A percentile compares a stretch with the other conserved stretches of the same genome.
These are phyloP conservation scores for Mrakia gelida DNA, from an alignment of 768 basidiomycete species.

Conservation along the genomic window DNA sequence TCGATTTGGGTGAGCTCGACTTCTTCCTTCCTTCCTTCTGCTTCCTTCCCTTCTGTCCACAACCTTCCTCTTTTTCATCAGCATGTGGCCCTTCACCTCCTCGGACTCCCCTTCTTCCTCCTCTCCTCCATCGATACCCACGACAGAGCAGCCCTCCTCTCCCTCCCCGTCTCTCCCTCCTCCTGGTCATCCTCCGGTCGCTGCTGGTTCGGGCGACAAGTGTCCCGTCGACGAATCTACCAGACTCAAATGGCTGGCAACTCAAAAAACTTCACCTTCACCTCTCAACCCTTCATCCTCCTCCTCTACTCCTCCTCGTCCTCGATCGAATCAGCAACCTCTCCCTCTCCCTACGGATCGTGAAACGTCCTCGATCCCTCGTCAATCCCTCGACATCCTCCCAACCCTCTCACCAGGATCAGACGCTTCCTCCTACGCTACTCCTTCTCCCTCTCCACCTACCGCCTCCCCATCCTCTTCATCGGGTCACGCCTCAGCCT, in stretches of 20 bases:
- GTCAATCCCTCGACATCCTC: constrained; percentile 39
- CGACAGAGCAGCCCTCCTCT: background rate
- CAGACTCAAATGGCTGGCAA: constrained; percentile 50
- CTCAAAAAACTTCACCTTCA: constrained; percentile 21
- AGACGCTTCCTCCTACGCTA: constrained; percentile 22
- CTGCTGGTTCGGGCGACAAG: constrained; percentile 36
- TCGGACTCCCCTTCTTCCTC: background rate
- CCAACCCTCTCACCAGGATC: constrained; percentile 11
- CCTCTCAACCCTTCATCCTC: constrained; percentile 31
- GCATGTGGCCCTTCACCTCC: constrained; percentile 8
- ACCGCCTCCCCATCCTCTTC: background rate
- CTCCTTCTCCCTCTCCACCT: constrained; percentile 22
- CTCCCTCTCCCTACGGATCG: constrained; percentile 61
- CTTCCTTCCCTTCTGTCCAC: background rate
- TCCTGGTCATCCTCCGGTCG: background rate
- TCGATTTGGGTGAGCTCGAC: background rate
- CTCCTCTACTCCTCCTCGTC: constrained; percentile 18
- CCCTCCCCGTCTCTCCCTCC: background rate
- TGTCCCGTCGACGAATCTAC: constrained; percentile 67
- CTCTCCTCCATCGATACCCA: background rate
- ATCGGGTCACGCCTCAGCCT: background rate
- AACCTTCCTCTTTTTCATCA: background rate
- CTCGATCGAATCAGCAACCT: constrained; percentile 27
- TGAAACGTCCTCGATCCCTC: constrained; percentile 83
- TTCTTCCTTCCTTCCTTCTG: background rate